Evolutionary conservation across 2,329 filamentous ascomycete species (phyloP), one percentile per base, ranked within the genome.

Genomic region (Scopulariopsis brevicaulis): DNA sequence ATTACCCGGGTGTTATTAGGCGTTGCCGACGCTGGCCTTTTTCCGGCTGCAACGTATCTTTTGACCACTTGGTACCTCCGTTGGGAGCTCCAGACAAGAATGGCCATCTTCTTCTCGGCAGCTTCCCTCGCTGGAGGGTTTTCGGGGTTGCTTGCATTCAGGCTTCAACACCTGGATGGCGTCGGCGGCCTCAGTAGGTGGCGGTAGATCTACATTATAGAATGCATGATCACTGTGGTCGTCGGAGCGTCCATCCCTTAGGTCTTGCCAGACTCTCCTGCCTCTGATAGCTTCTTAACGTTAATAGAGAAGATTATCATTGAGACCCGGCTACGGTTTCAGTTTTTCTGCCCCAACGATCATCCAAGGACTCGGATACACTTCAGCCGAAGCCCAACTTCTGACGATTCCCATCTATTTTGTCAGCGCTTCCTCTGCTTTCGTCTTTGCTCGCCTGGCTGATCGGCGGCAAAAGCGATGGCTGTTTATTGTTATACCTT

Each of bases 51-150:
- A n/a, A 60, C 51, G 18, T 80, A 80, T 59, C 80, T 81, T 58
- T 65, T 82, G 2, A 82, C 78, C 1, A 79, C 80, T 73, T 83
- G 79, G 79, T 83, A 84, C 59, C 78, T 74, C 22, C 74, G 80
- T n/a, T 74, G 78, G 55, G 79, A 82, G 60, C 76, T 80, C 34
- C 77, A 80, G 57, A 67, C 79, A 22, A 73, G 80, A 0, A 76
- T 78, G 61, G 88, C 89, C 1, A 80, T 92, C 56, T 93, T 94
- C 77, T 95, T 93, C 74, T 89, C 86, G 0, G 88, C 89, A 0
- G 89, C 89, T 0, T 89, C 90, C 0, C 74, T 94, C 0, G 88
- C 89, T 0, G 90, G 90, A 0, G 89, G 85, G 0, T 90, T 90
- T 63, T 86, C 85, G 62, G 87, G 87, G 3, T 75, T 90, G 2